phyloP scores from a whole-genome alignment of 352 stramenopile species.

The Phytophthora pini region DNA sequence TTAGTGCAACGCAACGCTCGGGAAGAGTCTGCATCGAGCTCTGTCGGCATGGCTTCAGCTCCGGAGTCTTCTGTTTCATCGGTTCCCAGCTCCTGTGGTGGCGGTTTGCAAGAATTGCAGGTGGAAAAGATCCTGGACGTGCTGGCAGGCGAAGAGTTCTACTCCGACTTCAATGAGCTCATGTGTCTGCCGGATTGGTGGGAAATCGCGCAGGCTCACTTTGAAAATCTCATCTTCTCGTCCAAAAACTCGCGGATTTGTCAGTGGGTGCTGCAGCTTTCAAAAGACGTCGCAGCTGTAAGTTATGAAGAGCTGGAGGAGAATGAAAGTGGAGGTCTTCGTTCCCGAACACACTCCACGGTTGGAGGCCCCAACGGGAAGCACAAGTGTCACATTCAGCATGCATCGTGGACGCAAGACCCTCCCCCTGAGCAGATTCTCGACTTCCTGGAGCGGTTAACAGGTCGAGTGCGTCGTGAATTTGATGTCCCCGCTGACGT shows the following conservation, averaged over 20 bases:
- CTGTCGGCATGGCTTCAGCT: conserved; percentile 40
- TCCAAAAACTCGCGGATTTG: conserved; percentile 68
- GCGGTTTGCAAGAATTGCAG: conserved; percentile 67
- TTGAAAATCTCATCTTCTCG: conserved; percentile 88
- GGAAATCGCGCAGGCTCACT: conserved; percentile 85
- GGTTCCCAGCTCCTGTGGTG: conserved; percentile 28
- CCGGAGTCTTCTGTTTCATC: conserved; percentile 27
- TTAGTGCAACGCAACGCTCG: conserved; percentile 81
- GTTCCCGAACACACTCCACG: conserved; percentile 18
- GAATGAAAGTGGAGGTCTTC: conserved; percentile 23
- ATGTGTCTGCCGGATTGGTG: conserved; percentile 85
- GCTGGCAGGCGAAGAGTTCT: conserved; percentile 81
- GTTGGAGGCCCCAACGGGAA: conserved; percentile 3
- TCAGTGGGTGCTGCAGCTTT: conserved; percentile 74
- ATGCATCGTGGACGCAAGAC: conserved; percentile 65
- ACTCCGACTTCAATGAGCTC: conserved; percentile 81
- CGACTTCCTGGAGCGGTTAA: conserved; percentile 78
- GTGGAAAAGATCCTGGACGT: conserved; percentile 81
- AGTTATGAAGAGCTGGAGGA: conserved; percentile 70
- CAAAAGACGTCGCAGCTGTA: conserved; percentile 63
- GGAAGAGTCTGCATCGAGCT: conserved; percentile 65
- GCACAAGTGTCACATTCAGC: conserved; percentile 16
- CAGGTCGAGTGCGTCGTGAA: conserved; percentile 69
- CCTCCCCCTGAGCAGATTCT: conserved; percentile 77
- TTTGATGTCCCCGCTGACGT: conserved; percentile 77